phyloP scores from a whole-genome alignment of 2,329 filamentous ascomycete species.

The Pestalotiopsis sp. region DNA sequence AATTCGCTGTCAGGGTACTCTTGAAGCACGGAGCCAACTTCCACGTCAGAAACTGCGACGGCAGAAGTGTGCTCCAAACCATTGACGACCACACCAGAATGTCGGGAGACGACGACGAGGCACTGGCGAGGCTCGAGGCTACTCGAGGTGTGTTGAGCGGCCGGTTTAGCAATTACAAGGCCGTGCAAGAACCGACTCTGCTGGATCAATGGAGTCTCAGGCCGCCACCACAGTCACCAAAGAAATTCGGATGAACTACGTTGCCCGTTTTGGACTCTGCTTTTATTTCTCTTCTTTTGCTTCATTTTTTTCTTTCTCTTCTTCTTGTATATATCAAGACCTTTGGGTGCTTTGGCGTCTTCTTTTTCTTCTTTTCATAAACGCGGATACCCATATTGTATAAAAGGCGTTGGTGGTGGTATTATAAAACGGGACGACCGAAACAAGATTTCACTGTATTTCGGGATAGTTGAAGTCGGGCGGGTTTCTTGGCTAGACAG shows the following conservation, averaged over 20 bases:
- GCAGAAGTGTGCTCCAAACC: conserved; percentile 47
- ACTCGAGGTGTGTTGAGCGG: conserved; percentile 49
- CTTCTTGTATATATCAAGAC: not conserved
- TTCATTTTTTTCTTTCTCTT: not conserved
- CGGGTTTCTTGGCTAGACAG: not conserved
- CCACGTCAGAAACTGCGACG: conserved; percentile 45
- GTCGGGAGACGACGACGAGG: conserved; percentile 31
- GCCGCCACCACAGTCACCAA: not conserved
- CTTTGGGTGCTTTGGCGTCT: not conserved
- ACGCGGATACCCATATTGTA: not conserved
- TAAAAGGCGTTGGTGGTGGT: not conserved
- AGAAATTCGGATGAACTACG: not conserved
- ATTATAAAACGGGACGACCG: not conserved
- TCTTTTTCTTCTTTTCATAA: not conserved
- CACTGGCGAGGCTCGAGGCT: conserved; percentile 46
- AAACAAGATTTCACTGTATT: not conserved
- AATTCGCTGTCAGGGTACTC: conserved; percentile 51
- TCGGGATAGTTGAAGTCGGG: not conserved
- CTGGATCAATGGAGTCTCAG: conserved; percentile 41
- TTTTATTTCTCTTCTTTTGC: not conserved
- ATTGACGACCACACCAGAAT: conserved; percentile 42
- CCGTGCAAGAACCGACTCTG: conserved; percentile 41
- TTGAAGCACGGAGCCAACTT: conserved; percentile 50
- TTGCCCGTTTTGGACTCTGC: not conserved
- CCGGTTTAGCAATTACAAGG: conserved; percentile 23